These are phyloP conservation scores for Asclepias syriaca DNA, from an alignment of 257 asterid species.

Conservation along the genomic window DNA sequence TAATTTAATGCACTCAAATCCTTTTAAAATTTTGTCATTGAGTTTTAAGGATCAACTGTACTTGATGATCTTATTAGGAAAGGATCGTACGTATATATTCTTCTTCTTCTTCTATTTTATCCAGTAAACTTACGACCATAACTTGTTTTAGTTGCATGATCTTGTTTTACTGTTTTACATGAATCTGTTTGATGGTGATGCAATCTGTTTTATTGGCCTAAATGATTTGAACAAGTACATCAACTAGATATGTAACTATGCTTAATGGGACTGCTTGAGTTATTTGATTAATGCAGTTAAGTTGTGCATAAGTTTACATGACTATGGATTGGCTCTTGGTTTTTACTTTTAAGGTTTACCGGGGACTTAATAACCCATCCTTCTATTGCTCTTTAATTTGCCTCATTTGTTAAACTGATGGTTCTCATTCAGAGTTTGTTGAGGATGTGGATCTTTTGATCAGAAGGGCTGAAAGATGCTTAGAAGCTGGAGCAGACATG, in stretches of 20 bases:
- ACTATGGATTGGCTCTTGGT: background rate
- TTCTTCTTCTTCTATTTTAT: background rate
- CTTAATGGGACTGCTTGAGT: background rate
- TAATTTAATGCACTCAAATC: background rate
- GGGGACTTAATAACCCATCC: background rate
- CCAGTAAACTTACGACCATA: background rate
- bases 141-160: background rate
- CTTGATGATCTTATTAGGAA: background rate
- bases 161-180: background rate
- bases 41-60: background rate
- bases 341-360: background rate
- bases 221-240: background rate
- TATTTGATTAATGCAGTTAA: background rate
- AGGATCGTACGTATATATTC: background rate
- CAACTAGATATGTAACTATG: background rate
- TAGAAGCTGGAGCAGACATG: slow-evolving; percentile 98
- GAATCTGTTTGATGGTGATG: background rate
- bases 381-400: background rate
- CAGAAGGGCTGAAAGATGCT: slow-evolving; percentile 93
- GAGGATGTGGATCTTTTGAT: slow-evolving; percentile 85
- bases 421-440: slow-evolving; percentile 53
- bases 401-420: background rate
- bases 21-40: background rate
- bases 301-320: background rate
- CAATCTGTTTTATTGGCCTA: background rate